Percentiles rank a stretch among this genome's conserved stretches.
Conservation (phyloP, 163 green algal species). For the Chloromonas sp. region DNA sequence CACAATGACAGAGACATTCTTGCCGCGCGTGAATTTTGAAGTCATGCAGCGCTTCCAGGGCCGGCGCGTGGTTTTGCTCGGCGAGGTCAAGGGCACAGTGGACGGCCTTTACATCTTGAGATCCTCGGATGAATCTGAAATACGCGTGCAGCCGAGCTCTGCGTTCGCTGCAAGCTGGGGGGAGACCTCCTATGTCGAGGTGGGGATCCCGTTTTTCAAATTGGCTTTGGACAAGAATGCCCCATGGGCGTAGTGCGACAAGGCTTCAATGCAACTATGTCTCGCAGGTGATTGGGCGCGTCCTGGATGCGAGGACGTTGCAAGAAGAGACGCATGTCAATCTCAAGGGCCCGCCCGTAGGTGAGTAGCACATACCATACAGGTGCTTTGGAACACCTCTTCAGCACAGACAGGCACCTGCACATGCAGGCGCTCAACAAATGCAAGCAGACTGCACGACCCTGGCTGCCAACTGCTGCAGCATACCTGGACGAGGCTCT, state of each 20-base stretch:
- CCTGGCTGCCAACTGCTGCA: too few species aligned
- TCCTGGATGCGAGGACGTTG: not conserved
- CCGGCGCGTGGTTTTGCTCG: not conserved
- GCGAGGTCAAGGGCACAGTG: not conserved
- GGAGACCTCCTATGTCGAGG: conserved; percentile 2
- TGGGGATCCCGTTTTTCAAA: not conserved
- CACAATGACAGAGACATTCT: not conserved
- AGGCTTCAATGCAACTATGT: not conserved
- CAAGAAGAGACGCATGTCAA: not conserved
- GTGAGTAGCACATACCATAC: not conserved
- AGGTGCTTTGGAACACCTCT: too few species aligned
- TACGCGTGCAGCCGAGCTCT: not conserved
- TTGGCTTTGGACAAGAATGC: too few species aligned
- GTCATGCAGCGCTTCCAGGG: conserved; percentile 9
- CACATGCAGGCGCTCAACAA: too few species aligned
- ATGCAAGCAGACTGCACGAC: too few species aligned
- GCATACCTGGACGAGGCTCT: too few species aligned
- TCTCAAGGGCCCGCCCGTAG: not conserved
- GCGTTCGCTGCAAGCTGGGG: not conserved
- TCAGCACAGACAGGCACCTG: too few species aligned
- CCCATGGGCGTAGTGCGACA: too few species aligned
- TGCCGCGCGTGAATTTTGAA: conserved; percentile 9
- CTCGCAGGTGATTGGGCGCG: not conserved
- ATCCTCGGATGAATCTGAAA: conserved; percentile 7
- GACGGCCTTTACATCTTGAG: not conserved